These are phyloP conservation scores for Botrytis medusae DNA, from an alignment of 2,329 filamentous ascomycete genomes.

Conservation along the genomic window DNA sequence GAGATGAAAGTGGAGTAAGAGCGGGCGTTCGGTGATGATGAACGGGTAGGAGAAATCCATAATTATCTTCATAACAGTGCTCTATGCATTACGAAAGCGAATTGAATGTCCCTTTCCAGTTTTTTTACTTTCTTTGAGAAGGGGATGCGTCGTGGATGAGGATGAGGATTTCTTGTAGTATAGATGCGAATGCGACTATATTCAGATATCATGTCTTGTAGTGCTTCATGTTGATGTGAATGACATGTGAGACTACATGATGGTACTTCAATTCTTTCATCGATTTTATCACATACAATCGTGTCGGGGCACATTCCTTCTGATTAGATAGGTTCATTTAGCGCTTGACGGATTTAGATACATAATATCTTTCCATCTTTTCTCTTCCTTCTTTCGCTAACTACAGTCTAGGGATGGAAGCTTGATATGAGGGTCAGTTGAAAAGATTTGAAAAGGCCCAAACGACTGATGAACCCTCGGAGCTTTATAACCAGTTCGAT, in stretches of 20 bases:
- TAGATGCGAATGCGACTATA: slow-evolving; percentile 1
- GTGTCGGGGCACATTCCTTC: not conserved
- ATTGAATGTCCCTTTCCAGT: not conserved
- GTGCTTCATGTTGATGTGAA: not conserved
- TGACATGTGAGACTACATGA: not conserved
- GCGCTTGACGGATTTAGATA: not conserved
- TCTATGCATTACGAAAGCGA: not conserved
- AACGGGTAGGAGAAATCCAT: not conserved
- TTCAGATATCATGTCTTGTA: not conserved
- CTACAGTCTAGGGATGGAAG: no score
- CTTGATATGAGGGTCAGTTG: no score
- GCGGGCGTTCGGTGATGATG: slow-evolving; percentile 7
- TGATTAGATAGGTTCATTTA: no score
- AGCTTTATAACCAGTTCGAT: no score
- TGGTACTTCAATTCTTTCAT: not conserved
- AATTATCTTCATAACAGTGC: not conserved
- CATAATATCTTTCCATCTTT: not conserved
- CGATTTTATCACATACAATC: not conserved
- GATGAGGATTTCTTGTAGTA: not conserved
- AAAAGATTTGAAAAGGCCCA: no score
- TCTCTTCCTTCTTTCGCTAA: not conserved
- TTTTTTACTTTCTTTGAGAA: not conserved
- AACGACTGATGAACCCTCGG: no score
- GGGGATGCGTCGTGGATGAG: not conserved
- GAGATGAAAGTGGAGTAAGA: not conserved